A percentile compares a stretch with the other conserved stretches of the same genome.
Evolutionary conservation across 495 filamentous ascomycete genomes (phyloP).

Genomic region (Venustampulla echinocandica): DNA sequence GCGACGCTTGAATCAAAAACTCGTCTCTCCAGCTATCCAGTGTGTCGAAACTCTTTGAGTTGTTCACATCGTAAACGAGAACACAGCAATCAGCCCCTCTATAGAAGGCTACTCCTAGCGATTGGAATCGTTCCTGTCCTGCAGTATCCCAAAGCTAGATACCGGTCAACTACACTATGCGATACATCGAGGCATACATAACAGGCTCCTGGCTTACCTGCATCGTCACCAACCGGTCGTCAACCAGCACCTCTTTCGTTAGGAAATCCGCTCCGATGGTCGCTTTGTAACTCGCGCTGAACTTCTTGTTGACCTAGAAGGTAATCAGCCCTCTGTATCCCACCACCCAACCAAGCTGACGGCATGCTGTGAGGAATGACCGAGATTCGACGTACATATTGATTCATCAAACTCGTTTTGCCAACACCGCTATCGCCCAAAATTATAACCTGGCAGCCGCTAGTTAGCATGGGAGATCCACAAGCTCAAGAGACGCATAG

Average conservation of each 20-base stretch:
- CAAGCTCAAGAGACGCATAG: not conserved
- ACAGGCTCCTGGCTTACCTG: slow-evolving; percentile 53
- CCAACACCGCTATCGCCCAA: slow-evolving; percentile 96
- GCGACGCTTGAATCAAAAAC: slow-evolving; percentile 95
- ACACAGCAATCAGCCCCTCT: slow-evolving; percentile 98
- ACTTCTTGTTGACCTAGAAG: slow-evolving; percentile 96
- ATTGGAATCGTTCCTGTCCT: slow-evolving; percentile 96
- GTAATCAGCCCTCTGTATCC: slow-evolving; percentile 3
- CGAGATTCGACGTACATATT: slow-evolving; percentile 73
- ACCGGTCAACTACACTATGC: slow-evolving; percentile 14
- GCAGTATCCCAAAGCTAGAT: slow-evolving; percentile 93
- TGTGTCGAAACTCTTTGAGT: slow-evolving; percentile 97
- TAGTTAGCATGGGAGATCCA: slow-evolving; percentile 1
- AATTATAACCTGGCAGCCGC: slow-evolving; percentile 72
- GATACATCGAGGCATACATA: not conserved
- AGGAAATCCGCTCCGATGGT: slow-evolving; percentile 99
- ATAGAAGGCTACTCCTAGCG: slow-evolving; percentile 96
- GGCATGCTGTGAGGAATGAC: slow-evolving; percentile 4
- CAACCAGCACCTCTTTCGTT: slow-evolving; percentile 94
- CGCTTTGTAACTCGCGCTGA: slow-evolving; percentile 98
- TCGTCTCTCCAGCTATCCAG: slow-evolving; percentile 98
- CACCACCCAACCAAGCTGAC: not conserved
- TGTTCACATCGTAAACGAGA: slow-evolving; percentile 97
- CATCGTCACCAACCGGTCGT: slow-evolving; percentile 96
- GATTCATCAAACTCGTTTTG: slow-evolving; percentile 99